phyloP scores from a whole-genome alignment of 805 yeast genomes.

The Pichia sporocuriosa region DNA sequence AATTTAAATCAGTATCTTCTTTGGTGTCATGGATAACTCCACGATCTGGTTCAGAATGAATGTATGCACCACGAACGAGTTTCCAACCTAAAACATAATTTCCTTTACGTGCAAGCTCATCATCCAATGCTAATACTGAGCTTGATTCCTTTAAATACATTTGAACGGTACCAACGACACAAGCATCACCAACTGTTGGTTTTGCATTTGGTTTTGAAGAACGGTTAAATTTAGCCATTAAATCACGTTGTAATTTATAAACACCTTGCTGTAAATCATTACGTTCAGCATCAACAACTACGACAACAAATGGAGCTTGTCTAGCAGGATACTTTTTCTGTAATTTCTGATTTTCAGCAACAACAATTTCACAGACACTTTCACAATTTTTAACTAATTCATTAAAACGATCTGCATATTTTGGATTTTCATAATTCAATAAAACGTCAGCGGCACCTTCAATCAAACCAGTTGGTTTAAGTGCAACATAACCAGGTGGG shows the following conservation, averaged over 20 bases:
- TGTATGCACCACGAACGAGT: constrained; percentile 92
- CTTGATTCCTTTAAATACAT: constrained; percentile 77
- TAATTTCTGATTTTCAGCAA: constrained; percentile 44
- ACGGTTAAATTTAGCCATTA: constrained; percentile 68
- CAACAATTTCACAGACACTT: constrained; percentile 50
- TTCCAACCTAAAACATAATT: constrained; percentile 76
- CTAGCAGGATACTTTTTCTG: constrained; percentile 53
- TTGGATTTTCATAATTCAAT: constrained; percentile 50
- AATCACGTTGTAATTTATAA: constrained; percentile 77
- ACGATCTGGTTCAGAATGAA: constrained; percentile 80
- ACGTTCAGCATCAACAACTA: constrained; percentile 89
- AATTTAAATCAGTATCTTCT: constrained; percentile 70
- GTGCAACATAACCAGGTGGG: constrained; percentile 87
- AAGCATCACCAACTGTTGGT: constrained; percentile 35
- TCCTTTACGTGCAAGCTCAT: constrained; percentile 51
- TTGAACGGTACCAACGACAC: constrained; percentile 88
- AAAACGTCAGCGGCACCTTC: constrained; percentile 70
- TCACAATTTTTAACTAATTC: constrained; percentile 61
- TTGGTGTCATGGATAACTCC: constrained; percentile 68
- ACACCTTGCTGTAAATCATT: constrained; percentile 85
- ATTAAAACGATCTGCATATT: constrained; percentile 44
- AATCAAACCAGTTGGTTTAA: constrained; percentile 88
- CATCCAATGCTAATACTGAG: constrained; percentile 54
- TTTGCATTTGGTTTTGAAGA: constrained; percentile 14
- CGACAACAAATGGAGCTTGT: constrained; percentile 62